Base-by-base conservation (phyloP, 345 rosid species). In the Geranium rotundifolium region DNA sequence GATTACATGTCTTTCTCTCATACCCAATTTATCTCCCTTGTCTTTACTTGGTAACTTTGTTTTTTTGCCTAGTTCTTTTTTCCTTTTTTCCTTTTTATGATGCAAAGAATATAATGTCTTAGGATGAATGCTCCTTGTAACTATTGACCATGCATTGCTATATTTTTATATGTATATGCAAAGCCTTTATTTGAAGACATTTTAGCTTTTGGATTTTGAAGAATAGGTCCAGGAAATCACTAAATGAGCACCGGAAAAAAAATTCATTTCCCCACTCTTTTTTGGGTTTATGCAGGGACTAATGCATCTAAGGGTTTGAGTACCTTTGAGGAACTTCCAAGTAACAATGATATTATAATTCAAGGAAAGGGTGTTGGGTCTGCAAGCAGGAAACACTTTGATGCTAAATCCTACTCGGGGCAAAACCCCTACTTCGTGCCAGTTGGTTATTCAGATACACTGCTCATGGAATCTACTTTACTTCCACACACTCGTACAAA, bases 271-370 rank as follows among this genome's bases (percentile, higher is more conserved):
- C 16, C n/a, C 13, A 23, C 10, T 20, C 60, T 17, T 63, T 63
- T 65, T 60, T 61, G 14, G 61, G 12, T 63, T 41, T 56, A 34
- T 77, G 69, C 81, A 82, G 95, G 77, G 60, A 46, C 60, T 52
- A 71, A 61, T 70, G 65, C 84, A 59, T 68, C 66, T 9, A 68
- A 67, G 19, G 73, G 74, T 67, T 74, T 71, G 29, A 70, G 57
- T 60, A 27, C 61, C 30, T 64, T 14, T 68, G 80, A 76, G 67
- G 83, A 66, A 63, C 63, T 72, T 72, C 66, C 73, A 23, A 17
- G 52, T 37, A 67, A 63, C 30, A 30, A 57, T 66, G 77, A 73
- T 71, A 57, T 67, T 29, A 57, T 68, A 59, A 67, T 64, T 37
- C 64, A 54, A 54, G 81, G 76, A 66, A 71, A 67, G 29, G 67